phyloP scores from a whole-genome alignment of 179 eudicot species.

The Silene noctiflora region DNA sequence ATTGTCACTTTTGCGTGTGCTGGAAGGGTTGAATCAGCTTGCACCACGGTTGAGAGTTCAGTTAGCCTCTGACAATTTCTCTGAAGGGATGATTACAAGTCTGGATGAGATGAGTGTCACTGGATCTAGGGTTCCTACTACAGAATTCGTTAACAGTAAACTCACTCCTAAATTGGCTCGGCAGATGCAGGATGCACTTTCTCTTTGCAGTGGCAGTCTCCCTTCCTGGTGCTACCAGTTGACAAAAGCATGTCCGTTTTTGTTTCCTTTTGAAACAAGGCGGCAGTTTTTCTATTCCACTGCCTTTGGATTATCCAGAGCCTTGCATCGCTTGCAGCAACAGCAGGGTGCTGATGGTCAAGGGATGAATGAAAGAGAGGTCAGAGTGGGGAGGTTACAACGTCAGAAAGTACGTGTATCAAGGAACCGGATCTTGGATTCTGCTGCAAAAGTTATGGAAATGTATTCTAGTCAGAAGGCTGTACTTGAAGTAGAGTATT shows the following conservation, averaged over 20 bases:
- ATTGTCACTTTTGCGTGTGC: slow-evolving; percentile 70
- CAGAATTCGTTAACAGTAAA: slow-evolving; percentile 81
- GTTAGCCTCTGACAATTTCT: slow-evolving; percentile 57
- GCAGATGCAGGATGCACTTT: slow-evolving; percentile 98
- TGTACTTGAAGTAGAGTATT: slow-evolving; percentile 97
- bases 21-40: slow-evolving; percentile 96
- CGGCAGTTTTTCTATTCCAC: slow-evolving; percentile 96
- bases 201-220: slow-evolving; percentile 95
- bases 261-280: slow-evolving; percentile 96
- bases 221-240: slow-evolving; percentile 99
- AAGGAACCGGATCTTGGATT: slow-evolving; percentile 86
- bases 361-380: slow-evolving; percentile 79
- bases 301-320: slow-evolving; percentile 95
- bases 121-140: slow-evolving; percentile 54
- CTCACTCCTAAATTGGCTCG: slow-evolving; percentile 94
- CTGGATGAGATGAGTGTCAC: slow-evolving; percentile 50
- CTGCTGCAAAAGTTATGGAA: slow-evolving; percentile 99
- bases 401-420: slow-evolving; percentile 99
- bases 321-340: slow-evolving; percentile 88
- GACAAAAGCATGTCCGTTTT: slow-evolving; percentile 92
- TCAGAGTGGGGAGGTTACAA: slow-evolving; percentile 87
- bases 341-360: slow-evolving; percentile 96
- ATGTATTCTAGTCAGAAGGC: slow-evolving; percentile 99
- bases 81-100: slow-evolving; percentile 65
- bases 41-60: slow-evolving; percentile 80